Base-by-base conservation (phyloP, 257 asterid species). In the Solanum raphanifolium region DNA sequence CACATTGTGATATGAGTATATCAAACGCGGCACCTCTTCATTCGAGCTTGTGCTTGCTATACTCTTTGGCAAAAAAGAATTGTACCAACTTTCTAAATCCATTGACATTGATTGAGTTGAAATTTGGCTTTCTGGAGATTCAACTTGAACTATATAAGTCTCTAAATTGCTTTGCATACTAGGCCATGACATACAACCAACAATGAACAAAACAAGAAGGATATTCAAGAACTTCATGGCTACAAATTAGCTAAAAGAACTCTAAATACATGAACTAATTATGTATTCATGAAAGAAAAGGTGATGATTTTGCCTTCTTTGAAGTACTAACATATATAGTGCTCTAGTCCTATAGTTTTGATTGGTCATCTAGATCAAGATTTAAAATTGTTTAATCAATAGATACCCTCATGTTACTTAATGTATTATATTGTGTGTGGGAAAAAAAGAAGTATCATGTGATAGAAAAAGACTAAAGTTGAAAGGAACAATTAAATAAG, bases 81-180 rank as follows among this genome's bases (percentile, higher is more conserved):
- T 12, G 25, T 92, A 90, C 94, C 94, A 91, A 31, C 71, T 66
- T 13, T 84, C 91, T 25, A 89, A 32, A 11, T 90, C 90, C 58
- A 83, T 87, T 20, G 46, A 62, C 41, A 62, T 10, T 21, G 78
- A 83, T 43, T 76, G 20, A 9, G 86, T 83, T 3, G 87, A 74
- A 15, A 88, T 35, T 25, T 62, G 90, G 20, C 9, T 58, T n/a
- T 79, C 86, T 7, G 92, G 91, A 58, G 55, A 25, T 36, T 89
- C 90, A 38, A 93, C 89, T 43, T 81, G 95, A 86, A 93, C 93
- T 27, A 93, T 91, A 18, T 93, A 93, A 11, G 90, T 92, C 32
- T 93, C 87, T 48, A 88, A 79, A 7, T 55, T 41, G 72, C 15
- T 87, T 2, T 87, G 41, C 16, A 46, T 43, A 46, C 85, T 46